Evolutionary conservation across 2,329 filamentous ascomycete species (phyloP).

Genomic region (Epicoccum nigrum): DNA sequence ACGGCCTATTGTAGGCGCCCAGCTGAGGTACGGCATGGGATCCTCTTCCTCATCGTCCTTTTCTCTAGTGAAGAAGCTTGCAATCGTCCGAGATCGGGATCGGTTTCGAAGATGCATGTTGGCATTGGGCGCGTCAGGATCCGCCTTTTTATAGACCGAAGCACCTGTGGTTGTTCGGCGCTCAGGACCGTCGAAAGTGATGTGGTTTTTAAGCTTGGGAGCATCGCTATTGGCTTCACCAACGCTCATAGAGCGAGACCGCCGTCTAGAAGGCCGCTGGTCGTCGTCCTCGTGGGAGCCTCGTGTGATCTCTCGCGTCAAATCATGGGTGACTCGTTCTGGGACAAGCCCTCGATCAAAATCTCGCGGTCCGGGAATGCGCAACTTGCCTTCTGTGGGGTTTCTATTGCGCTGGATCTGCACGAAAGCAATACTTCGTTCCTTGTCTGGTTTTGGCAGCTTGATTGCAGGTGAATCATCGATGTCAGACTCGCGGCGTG

Average conservation of each 20-base stretch:
- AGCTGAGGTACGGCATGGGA: conserved; percentile 88
- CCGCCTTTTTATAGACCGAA: conserved; percentile 33
- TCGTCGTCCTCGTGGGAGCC: conserved; percentile 34
- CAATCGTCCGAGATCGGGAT: conserved; percentile 59
- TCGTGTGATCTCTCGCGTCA: conserved; percentile 27
- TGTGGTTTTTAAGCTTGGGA: conserved; percentile 57
- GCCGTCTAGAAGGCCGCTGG: conserved; percentile 14
- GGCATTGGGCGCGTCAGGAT: conserved; percentile 18
- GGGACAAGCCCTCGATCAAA: conserved; percentile 83
- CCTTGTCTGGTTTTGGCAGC: conserved; percentile 63
- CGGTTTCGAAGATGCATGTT: conserved; percentile 33
- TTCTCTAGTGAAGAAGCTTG: conserved; percentile 63
- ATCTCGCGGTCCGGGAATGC: conserved; percentile 90
- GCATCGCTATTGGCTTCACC: conserved; percentile 46
- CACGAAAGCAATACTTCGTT: conserved; percentile 86
- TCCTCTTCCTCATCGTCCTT: conserved; percentile 60
- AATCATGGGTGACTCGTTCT: conserved; percentile 57
- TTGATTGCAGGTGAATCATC: conserved; percentile 65
- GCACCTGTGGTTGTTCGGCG: conserved; percentile 39
- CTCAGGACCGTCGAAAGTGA: conserved; percentile 71
- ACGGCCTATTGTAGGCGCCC: conserved; percentile 87
- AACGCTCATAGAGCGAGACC: conserved; percentile 38
- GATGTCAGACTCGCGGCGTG: conserved; percentile 66
- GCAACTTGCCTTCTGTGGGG: conserved; percentile 72
- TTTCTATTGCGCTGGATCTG: conserved; percentile 83